Evolutionary conservation across 306 rosid genomes (phyloP).

Genomic region (Sesbania bispinosa): DNA sequence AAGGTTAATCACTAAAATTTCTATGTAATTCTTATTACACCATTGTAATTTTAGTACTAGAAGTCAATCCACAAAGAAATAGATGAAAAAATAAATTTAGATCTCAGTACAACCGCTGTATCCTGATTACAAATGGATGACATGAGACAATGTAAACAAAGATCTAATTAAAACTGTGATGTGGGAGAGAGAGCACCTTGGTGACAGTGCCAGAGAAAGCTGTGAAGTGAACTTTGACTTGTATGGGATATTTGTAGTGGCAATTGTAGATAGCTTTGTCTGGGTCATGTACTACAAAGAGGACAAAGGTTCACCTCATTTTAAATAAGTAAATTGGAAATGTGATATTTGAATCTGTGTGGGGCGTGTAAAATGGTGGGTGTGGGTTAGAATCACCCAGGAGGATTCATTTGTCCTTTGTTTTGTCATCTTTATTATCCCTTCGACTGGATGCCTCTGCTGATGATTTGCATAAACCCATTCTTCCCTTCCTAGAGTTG

Average conservation of each 20-base stretch:
- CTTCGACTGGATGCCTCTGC: not conserved
- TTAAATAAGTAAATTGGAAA: constrained; percentile 3
- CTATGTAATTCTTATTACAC: not conserved
- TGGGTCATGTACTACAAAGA: not conserved
- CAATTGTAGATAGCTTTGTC: constrained; percentile 8
- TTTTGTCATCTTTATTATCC: not conserved
- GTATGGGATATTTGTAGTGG: constrained; percentile 10
- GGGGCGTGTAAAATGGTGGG: not conserved
- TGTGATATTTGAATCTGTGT: constrained; percentile 5
- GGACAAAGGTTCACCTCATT: not conserved
- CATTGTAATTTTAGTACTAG: constrained; percentile 12
- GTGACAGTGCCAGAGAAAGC: not conserved
- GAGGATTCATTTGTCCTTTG: not conserved
- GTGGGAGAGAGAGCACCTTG: not conserved
- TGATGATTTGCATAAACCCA: not conserved
- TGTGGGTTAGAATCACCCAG: not conserved
- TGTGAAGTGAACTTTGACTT: constrained; percentile 9
- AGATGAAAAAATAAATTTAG: not conserved
- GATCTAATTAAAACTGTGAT: not conserved
- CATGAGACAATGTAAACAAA: not conserved
- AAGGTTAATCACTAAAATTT: constrained; percentile 33
- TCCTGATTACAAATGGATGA: constrained; percentile 12
- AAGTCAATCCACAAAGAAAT: not conserved
- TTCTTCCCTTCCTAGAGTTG: not conserved
- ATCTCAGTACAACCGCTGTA: not conserved